Evolutionary conservation across 495 filamentous ascomycete genomes (phyloP).

Genomic region (Hypoxylon rickii): DNA sequence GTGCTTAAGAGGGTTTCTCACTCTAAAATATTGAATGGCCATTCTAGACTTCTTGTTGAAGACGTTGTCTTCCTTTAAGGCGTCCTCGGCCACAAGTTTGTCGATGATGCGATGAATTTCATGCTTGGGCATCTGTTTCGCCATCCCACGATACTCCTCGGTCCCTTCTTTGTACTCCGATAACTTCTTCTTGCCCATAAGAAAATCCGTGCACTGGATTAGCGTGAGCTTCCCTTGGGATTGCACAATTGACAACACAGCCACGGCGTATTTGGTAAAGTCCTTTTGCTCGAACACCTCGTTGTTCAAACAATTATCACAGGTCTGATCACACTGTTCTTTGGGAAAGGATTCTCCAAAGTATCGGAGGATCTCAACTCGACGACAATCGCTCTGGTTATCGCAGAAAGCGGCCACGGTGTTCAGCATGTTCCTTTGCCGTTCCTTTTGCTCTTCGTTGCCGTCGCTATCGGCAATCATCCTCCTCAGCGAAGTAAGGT

Average conservation of each 20-base stretch:
- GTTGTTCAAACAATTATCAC: conserved; percentile 83
- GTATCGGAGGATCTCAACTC: conserved; percentile 86
- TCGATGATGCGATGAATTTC: conserved; percentile 56
- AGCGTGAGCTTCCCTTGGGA: conserved; percentile 56
- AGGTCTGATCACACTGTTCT: conserved; percentile 70
- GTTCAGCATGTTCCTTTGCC: conserved; percentile 82
- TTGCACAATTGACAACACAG: conserved; percentile 68
- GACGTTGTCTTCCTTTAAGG: conserved; percentile 54
- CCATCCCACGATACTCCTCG: conserved; percentile 48
- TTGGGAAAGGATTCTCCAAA: conserved; percentile 83
- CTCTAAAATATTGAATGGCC: conserved; percentile 45
- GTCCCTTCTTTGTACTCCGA: conserved; percentile 38
- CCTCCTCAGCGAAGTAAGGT: conserved; percentile 61
- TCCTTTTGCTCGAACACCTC: conserved; percentile 68
- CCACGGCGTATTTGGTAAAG: conserved; percentile 72
- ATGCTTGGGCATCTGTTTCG: conserved; percentile 49
- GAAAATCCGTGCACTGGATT: conserved; percentile 55
- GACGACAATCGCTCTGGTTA: conserved; percentile 80
- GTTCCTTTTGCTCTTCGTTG: conserved; percentile 73
- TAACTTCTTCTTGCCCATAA: conserved; percentile 50
- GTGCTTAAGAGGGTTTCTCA: conserved; percentile 51
- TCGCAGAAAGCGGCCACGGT: conserved; percentile 86
- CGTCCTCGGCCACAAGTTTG: conserved; percentile 45
- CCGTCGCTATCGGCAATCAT: conserved; percentile 85
- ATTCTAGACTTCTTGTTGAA: conserved; percentile 41